These are phyloP conservation scores for Sclerotinia sclerotiorum DNA, from an alignment of 2,329 filamentous ascomycete genomes.

Conservation along the genomic window DNA sequence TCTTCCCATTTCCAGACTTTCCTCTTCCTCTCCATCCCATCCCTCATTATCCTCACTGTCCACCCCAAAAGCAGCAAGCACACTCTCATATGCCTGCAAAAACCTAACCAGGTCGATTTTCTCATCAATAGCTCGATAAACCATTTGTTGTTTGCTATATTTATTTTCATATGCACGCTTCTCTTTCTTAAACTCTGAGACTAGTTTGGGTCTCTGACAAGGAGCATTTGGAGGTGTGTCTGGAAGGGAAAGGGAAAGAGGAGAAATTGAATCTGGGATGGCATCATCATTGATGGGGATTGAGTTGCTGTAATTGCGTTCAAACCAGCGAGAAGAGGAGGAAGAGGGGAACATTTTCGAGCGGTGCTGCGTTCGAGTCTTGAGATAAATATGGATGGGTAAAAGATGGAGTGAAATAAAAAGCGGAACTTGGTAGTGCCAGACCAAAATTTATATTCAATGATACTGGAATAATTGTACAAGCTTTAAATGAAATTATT, in stretches of 20 bases:
- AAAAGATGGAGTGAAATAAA: neutral
- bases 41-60: too few species aligned
- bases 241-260: neutral
- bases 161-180: too few species aligned
- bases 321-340: neutral
- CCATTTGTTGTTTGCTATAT: constrained; percentile 11
- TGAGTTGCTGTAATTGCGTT: neutral
- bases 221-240: neutral
- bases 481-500: neutral
- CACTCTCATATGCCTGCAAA: constrained; percentile 15
- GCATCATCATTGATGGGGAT: neutral
- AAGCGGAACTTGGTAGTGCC: neutral
- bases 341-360: neutral
- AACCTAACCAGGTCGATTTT: constrained; percentile 11
- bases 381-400: neutral
- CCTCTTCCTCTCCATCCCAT: neutral
- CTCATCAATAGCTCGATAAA: constrained; percentile 15
- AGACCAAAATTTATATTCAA: neutral
- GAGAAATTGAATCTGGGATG: neutral
- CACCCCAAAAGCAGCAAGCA: neutral
- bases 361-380: neutral
- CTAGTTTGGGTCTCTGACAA: too few species aligned
- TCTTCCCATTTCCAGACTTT: too few species aligned
- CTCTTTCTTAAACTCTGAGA: accelerated
- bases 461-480: neutral